phyloP scores from a whole-genome alignment of 495 filamentous ascomycete species.

The Neurospora cerealis region DNA sequence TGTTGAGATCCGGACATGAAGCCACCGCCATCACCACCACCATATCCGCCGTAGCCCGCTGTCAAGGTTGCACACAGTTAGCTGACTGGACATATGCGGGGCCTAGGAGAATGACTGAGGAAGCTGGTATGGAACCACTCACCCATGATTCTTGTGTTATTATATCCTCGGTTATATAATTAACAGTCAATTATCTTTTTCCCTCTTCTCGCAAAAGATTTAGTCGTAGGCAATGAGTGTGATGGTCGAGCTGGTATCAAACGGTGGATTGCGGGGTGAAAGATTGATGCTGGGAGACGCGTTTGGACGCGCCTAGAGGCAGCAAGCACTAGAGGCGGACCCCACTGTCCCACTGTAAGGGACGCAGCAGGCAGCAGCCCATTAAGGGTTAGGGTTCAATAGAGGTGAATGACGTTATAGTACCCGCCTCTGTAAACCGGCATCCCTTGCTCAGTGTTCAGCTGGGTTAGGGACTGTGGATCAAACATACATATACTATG shows the following conservation, averaged over 20 bases:
- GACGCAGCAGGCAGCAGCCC: not conserved
- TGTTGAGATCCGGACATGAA: slow-evolving; percentile 35
- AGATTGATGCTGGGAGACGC: slow-evolving; percentile 8
- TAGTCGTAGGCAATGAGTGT: not conserved
- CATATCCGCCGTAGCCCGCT: slow-evolving; percentile 32
- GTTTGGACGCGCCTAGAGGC: slow-evolving; percentile 3
- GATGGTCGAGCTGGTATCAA: not conserved
- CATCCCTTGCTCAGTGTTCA: not conserved
- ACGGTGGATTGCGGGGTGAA: slow-evolving; percentile 8
- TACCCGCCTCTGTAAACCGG: not conserved
- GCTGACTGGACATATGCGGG: not conserved
- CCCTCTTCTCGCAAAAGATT: not conserved
- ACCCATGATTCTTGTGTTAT: slow-evolving; percentile 2
- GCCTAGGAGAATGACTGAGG: not conserved
- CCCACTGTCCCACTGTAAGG: slow-evolving; percentile 1
- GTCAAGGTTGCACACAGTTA: not conserved
- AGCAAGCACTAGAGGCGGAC: slow-evolving; percentile 15
- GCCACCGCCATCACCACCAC: slow-evolving; percentile 35
- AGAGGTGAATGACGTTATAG: not conserved
- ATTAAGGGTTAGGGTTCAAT: not conserved
- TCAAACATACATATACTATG: not conserved
- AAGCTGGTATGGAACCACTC: not conserved
- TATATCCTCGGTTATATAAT: not conserved
- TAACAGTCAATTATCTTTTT: not conserved
- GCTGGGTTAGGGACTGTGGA: not conserved